Percentiles rank a stretch among this genome's conserved stretches.
Conservation (phyloP, 192 early-diverging fungal species). For the Jimgerdemannia lactiflua region DNA sequence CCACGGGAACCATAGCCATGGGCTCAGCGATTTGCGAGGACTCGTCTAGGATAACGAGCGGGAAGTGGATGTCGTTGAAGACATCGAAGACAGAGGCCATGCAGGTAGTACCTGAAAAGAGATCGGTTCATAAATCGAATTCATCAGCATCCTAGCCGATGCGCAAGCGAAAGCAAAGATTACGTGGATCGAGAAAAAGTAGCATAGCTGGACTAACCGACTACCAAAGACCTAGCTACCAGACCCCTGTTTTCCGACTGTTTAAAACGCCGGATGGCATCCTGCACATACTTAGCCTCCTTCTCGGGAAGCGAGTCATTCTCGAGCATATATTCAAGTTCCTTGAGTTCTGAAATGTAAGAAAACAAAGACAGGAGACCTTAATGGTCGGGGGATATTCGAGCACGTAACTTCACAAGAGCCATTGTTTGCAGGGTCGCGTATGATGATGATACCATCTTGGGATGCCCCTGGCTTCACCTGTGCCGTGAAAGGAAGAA, state of each 20-base stretch:
- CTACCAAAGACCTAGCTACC: slow-evolving; percentile 45
- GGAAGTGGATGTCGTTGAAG: slow-evolving; percentile 51
- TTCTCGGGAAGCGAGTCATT: slow-evolving; percentile 39
- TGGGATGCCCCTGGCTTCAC: slow-evolving; percentile 12
- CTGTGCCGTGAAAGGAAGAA: slow-evolving; percentile 62
- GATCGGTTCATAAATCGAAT: slow-evolving; percentile 11
- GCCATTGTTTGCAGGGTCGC: too few relatives aligned
- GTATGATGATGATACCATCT: too few relatives aligned
- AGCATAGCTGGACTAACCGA: slow-evolving; percentile 42
- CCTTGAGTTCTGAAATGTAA: slow-evolving; percentile 62
- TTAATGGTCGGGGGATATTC: not conserved
- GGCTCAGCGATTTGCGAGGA: slow-evolving; percentile 87
- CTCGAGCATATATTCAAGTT: slow-evolving; percentile 73
- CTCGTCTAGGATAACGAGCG: slow-evolving; percentile 85
- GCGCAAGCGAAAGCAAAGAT: not conserved
- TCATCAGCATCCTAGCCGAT: too few relatives aligned
- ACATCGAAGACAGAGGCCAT: slow-evolving; percentile 74
- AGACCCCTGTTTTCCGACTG: slow-evolving; percentile 48
- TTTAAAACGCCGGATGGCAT: slow-evolving; percentile 51
- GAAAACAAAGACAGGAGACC: not conserved
- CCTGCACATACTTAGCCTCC: slow-evolving; percentile 41
- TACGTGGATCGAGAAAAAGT: too few relatives aligned
- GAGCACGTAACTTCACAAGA: too few relatives aligned
- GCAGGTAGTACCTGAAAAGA: slow-evolving; percentile 76
- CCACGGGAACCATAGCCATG: slow-evolving; percentile 79